Evolutionary conservation across 2,329 filamentous ascomycete species (phyloP).

Genomic region (Colletotrichum sp.): DNA sequence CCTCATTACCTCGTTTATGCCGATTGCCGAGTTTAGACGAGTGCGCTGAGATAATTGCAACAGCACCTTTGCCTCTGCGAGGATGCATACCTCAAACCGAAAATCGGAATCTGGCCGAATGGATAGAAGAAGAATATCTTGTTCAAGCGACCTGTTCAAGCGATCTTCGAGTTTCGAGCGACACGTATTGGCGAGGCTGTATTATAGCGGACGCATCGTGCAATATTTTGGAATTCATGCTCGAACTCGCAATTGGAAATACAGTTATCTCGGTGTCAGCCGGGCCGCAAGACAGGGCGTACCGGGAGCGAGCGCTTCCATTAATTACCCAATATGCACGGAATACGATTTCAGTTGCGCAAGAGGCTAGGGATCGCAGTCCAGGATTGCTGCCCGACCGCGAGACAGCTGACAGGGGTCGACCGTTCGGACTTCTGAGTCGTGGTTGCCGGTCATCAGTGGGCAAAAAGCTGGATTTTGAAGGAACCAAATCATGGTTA

Average conservation of each 20-base stretch:
- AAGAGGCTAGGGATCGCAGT: slow-evolving; percentile 7
- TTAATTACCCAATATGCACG: not conserved
- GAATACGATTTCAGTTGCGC: not conserved
- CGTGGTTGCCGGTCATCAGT: not conserved
- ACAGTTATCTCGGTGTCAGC: not conserved
- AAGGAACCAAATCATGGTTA: not conserved
- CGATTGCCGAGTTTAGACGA: not conserved
- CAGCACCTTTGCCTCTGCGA: not conserved
- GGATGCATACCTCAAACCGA: not conserved
- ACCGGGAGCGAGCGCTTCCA: slow-evolving; percentile 5
- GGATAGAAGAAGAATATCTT: not conserved
- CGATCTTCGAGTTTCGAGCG: not conserved
- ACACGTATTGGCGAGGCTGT: not conserved
- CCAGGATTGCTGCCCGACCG: slow-evolving; percentile 17
- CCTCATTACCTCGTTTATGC: not conserved
- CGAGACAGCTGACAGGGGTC: slow-evolving; percentile 9
- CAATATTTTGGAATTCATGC: not conserved
- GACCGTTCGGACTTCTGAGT: slow-evolving; percentile 16
- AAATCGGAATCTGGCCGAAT: not conserved
- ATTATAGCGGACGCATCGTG: not conserved
- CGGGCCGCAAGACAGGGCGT: not conserved
- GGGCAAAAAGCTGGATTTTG: not conserved
- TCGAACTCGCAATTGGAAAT: not conserved
- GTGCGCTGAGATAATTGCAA: not conserved
- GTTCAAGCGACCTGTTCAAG: not conserved